Evolutionary conservation across 2,329 filamentous ascomycete species (phyloP).

Genomic region (Aspergillus eucalypticola): DNA sequence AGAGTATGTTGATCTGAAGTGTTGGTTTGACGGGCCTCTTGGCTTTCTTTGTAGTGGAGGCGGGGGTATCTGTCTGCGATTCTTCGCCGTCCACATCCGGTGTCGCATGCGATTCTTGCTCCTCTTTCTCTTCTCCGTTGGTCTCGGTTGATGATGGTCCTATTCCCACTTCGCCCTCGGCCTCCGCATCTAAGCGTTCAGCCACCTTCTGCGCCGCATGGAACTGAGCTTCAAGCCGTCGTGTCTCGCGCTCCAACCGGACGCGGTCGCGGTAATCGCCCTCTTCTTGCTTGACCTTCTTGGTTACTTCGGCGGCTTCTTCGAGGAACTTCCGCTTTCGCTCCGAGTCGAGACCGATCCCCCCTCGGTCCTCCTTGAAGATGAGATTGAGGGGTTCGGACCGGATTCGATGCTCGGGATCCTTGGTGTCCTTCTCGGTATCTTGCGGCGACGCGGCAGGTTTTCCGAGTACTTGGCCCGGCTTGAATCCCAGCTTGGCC

Average conservation of each 20-base stretch:
- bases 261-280: constrained; percentile 73
- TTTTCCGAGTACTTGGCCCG: constrained; percentile 72
- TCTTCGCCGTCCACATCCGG: constrained; percentile 17
- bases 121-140: neutral
- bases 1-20: constrained; percentile 73
- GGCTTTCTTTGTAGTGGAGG: constrained; percentile 8
- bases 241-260: constrained; percentile 68
- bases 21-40: constrained; percentile 51
- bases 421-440: constrained; percentile 11
- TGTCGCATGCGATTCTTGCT: constrained; percentile 5
- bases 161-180: constrained; percentile 26
- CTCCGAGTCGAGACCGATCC: constrained; percentile 81
- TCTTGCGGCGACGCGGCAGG: constrained; percentile 41
- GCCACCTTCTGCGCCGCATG: constrained; percentile 79
- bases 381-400: constrained; percentile 74
- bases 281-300: constrained; percentile 65
- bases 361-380: constrained; percentile 76
- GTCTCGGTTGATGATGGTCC: constrained; percentile 5
- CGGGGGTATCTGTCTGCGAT: constrained; percentile 9
- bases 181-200: constrained; percentile 70
- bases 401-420: constrained; percentile 37
- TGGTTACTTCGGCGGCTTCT: constrained; percentile 58
- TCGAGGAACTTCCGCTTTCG: constrained; percentile 75
- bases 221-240: constrained; percentile 67
- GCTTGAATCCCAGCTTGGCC: constrained; percentile 88